These are phyloP conservation scores for Candolleomyces eurysporus DNA, from an alignment of 768 basidiomycete genomes.

Conservation along the genomic window DNA sequence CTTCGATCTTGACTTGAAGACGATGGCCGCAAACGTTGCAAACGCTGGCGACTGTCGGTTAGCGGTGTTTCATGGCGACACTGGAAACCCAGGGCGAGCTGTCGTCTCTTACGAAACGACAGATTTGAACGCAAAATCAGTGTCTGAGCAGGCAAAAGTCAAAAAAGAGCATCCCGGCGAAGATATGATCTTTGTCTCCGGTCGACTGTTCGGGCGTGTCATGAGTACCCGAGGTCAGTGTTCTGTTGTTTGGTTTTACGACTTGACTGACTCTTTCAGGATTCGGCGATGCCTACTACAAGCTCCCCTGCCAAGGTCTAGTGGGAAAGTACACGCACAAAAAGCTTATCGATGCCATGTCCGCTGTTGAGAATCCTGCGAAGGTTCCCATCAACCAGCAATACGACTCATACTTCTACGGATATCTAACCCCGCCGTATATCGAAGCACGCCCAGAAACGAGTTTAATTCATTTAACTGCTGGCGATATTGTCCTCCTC, in stretches of 20 bases:
- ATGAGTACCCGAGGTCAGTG: constrained; percentile 37
- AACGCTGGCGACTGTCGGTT: constrained; percentile 36
- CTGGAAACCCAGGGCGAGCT: constrained; percentile 7
- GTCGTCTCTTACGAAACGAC: constrained; percentile 20
- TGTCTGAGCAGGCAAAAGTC: constrained; percentile 30
- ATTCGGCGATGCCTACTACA: constrained; percentile 39
- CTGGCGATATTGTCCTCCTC: constrained; percentile 44
- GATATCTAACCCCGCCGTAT: constrained; percentile 60
- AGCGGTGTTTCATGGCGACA: constrained; percentile 15
- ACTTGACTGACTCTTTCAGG: constrained; percentile 17
- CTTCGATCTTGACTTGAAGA: constrained; percentile 27
- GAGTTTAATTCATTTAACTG: constrained; percentile 32
- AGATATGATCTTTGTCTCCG: constrained; percentile 28
- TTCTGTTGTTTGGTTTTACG: neutral
- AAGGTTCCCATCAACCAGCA: constrained; percentile 35
- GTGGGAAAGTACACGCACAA: constrained; percentile 28
- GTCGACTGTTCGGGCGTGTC: constrained; percentile 35
- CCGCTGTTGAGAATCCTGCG: constrained; percentile 26
- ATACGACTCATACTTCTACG: constrained; percentile 34
- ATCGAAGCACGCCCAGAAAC: constrained; percentile 51
- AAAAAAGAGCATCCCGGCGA: constrained; percentile 33
- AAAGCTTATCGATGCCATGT: constrained; percentile 32
- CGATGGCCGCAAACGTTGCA: constrained; percentile 22
- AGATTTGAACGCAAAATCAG: constrained; percentile 32
- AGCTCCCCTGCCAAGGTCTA: constrained; percentile 26